Evolutionary conservation across 2,329 filamentous ascomycete genomes (phyloP), one percentile per base, ranked within the genome.

Genomic region (Diplodia intermedia): DNA sequence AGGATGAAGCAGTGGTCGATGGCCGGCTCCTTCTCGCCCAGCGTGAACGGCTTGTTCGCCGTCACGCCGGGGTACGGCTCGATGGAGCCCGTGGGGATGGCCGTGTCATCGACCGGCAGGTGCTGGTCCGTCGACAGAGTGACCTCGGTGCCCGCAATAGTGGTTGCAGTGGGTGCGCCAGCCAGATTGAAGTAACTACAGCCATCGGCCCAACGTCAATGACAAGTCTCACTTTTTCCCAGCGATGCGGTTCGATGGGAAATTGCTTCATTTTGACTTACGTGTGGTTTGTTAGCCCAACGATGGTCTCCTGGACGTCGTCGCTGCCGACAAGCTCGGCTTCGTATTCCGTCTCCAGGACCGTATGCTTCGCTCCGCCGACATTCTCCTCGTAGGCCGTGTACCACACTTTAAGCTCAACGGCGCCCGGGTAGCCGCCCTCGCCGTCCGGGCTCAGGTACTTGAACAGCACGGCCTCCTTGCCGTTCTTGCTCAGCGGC

Each of bases 231-330:
- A 38, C 36, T 4, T 29, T 56, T 38, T 31, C 56, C 56, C 57
- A 23, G 57, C 40, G 18, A 7, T 11, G 40, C 15, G 57, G 57
- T 31, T 38, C 38, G 36, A 20, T 55, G 65, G 65, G 50, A 65
- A 56, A 63, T 50, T 62, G 26, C 20, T 62, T 65, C 54, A n/a
- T 18, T 18, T 56, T 33, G 9, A 78, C 83, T 72, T 80, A 93
- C 91, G 92, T 96, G 83, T 99, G 94, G 82, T 98, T 99, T 61
- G 95, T 98, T 81, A 98, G 86, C 81, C 94, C 96, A 78, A 98
- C 87, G 52, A 89, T 89, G 0, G 94, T 98, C 85, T 97, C 94
- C n/a, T 94, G 89, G 14, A 89, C 90, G 61, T 91, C 85, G 69
- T 88, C 90, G 3, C 86, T 76, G 15, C 78, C 90, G 3, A 93